phyloP scores from a whole-genome alignment of 306 rosid genomes.

The Ziziphus jujuba region DNA sequence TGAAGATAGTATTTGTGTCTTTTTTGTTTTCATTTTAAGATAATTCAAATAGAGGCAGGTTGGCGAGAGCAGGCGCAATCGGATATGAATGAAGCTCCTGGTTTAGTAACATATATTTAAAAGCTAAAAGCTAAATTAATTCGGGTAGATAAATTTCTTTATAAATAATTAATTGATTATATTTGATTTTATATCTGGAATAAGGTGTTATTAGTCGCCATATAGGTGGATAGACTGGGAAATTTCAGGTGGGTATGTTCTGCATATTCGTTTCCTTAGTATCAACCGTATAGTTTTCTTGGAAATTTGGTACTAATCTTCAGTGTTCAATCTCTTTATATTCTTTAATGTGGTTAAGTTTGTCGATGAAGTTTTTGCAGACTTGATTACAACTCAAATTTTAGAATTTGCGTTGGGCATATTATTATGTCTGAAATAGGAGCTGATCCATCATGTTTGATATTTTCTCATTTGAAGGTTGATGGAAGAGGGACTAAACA shows the following conservation, averaged over 20 bases:
- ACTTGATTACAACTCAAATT: background rate
- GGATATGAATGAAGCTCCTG: background rate
- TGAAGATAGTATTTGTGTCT: background rate
- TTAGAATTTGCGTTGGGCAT: background rate
- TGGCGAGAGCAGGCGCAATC: background rate
- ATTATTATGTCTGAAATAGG: background rate
- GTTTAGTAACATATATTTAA: background rate
- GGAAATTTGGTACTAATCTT: background rate
- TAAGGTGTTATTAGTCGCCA: slow-evolving; percentile 29
- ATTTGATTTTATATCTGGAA: slow-evolving; percentile 27
- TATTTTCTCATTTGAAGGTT: slow-evolving; percentile 38
- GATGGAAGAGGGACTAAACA: slow-evolving; percentile 36
- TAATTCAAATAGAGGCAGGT: background rate
- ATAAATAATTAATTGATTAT: background rate
- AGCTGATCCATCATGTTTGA: slow-evolving; percentile 24
- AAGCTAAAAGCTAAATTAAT: background rate
- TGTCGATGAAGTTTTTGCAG: background rate
- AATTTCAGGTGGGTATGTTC: slow-evolving; percentile 37
- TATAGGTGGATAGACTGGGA: slow-evolving; percentile 5
- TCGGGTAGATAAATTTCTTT: slow-evolving; percentile 9
- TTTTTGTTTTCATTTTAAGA: slow-evolving; percentile 13
- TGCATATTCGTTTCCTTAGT: slow-evolving; percentile 14
- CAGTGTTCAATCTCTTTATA: background rate
- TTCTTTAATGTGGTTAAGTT: background rate
- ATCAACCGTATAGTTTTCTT: background rate